Conservation (phyloP, 306 rosid genomes). For the Cucumis hystrix region DNA sequence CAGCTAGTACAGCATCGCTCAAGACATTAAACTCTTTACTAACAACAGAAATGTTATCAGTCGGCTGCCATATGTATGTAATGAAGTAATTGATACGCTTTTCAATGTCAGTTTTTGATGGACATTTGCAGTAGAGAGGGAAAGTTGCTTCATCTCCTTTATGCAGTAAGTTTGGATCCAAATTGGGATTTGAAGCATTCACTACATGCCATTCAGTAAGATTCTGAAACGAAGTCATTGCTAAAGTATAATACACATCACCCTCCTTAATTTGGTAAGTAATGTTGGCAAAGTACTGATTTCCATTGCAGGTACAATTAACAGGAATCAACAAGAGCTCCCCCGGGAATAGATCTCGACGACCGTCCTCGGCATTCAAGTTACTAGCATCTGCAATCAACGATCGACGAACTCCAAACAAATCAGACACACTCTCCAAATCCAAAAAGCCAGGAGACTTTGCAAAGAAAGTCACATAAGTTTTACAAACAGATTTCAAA, state of each 20-base stretch:
- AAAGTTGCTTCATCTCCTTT: slow-evolving; percentile 25
- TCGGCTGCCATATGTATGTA: slow-evolving; percentile 54
- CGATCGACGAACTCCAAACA: slow-evolving; percentile 38
- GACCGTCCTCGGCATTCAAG: slow-evolving; percentile 10
- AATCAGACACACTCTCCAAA: slow-evolving; percentile 33
- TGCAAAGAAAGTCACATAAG: slow-evolving; percentile 53
- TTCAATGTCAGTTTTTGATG: slow-evolving; percentile 28
- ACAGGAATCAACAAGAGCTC: slow-evolving; percentile 56
- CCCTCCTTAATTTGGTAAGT: slow-evolving; percentile 29
- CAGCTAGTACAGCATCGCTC: slow-evolving; percentile 15
- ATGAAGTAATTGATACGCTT: slow-evolving; percentile 30
- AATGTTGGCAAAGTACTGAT: slow-evolving; percentile 39
- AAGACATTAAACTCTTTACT: slow-evolving; percentile 40
- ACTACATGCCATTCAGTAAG: slow-evolving; percentile 38
- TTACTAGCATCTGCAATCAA: slow-evolving; percentile 55
- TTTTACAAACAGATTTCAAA: slow-evolving; percentile 24
- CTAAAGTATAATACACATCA: slow-evolving; percentile 33
- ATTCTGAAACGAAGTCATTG: slow-evolving; percentile 29
- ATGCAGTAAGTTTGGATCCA: slow-evolving; percentile 24
- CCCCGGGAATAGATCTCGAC: slow-evolving; percentile 15
- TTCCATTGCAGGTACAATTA: slow-evolving; percentile 48
- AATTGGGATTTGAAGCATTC: slow-evolving; percentile 23
- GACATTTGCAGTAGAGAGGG: slow-evolving; percentile 66
- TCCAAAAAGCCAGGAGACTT: slow-evolving; percentile 31
- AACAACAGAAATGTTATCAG: slow-evolving; percentile 30